Conservation (phyloP, 768 basidiomycete species). For the Mycena venus region DNA sequence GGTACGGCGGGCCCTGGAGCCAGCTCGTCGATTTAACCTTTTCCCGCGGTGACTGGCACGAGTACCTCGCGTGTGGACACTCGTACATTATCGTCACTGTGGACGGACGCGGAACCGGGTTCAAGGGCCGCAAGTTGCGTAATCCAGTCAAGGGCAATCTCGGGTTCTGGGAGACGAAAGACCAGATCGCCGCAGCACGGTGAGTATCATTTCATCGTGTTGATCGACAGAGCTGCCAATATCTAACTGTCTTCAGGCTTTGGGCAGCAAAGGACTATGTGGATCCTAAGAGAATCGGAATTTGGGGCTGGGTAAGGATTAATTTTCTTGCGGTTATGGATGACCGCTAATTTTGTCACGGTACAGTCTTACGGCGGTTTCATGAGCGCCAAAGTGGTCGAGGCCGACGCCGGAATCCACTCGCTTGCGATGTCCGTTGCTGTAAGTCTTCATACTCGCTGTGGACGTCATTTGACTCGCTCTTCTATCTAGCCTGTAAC, state of each 20-base stretch:
- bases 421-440: conserved; percentile 93
- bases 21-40: conserved; percentile 82
- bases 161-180: conserved; percentile 89
- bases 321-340: conserved; percentile 1
- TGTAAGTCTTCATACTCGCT: conserved; percentile 58
- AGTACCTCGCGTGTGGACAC: conserved; percentile 84
- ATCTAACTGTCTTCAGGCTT: conserved; percentile 56
- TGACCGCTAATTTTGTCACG: conserved; percentile 1
- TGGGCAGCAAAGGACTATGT: conserved; percentile 93
- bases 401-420: conserved; percentile 91
- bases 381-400: conserved; percentile 93
- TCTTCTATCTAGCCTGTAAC: conserved; percentile 78
- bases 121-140: conserved; percentile 85
- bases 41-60: conserved; percentile 81
- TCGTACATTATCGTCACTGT: conserved; percentile 90
- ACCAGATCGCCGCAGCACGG: conserved; percentile 93
- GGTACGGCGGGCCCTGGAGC: conserved; percentile 92
- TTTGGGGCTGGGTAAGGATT: conserved; percentile 95
- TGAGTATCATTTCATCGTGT: conserved; percentile 50
- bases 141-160: conserved; percentile 92
- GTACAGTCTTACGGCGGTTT: conserved; percentile 94
- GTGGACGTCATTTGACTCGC: conserved; percentile 21
- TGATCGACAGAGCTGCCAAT: background rate
- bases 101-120: conserved; percentile 96
- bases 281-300: conserved; percentile 89